These are phyloP conservation scores for Sarocladium brachiariae DNA, from an alignment of 2,329 filamentous ascomycete species.

Conservation along the genomic window DNA sequence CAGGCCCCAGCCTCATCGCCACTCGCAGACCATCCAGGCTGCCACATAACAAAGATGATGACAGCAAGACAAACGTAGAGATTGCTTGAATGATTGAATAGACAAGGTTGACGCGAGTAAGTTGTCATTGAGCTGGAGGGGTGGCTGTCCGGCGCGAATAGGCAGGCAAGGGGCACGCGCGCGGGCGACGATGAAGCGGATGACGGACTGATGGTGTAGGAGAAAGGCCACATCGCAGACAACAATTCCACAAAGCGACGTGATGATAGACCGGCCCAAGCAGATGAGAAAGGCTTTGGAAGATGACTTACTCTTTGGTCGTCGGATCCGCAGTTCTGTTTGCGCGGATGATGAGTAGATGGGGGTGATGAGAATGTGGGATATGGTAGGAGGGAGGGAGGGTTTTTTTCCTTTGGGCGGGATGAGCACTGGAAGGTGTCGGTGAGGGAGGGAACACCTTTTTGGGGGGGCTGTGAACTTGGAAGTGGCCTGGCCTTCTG, in stretches of 20 bases:
- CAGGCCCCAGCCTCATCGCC: not conserved
- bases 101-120: not conserved
- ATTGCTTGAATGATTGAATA: not conserved
- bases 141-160: constrained; percentile 1
- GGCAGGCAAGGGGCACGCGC: constrained; percentile 8
- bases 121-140: not conserved
- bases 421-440: constrained; percentile 7
- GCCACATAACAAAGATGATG: not conserved
- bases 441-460: constrained; percentile 7
- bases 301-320: constrained; percentile 9
- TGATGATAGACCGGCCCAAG: not conserved
- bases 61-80: not conserved
- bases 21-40: not conserved
- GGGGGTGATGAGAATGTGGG: constrained; percentile 8
- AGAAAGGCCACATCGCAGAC: not conserved
- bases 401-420: constrained; percentile 9
- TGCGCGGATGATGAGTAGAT: constrained; percentile 3
- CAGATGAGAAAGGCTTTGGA: not conserved
- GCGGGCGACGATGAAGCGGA: constrained; percentile 7
- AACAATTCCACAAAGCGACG: not conserved
- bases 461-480: constrained; percentile 6
- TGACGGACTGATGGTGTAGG: constrained; percentile 1
- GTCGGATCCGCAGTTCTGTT: not conserved
- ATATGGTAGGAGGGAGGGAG: constrained; percentile 10
- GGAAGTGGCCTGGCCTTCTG: not conserved